Base-by-base conservation (phyloP, 129 eudicot species). In the Flaveria sonorensis region DNA sequence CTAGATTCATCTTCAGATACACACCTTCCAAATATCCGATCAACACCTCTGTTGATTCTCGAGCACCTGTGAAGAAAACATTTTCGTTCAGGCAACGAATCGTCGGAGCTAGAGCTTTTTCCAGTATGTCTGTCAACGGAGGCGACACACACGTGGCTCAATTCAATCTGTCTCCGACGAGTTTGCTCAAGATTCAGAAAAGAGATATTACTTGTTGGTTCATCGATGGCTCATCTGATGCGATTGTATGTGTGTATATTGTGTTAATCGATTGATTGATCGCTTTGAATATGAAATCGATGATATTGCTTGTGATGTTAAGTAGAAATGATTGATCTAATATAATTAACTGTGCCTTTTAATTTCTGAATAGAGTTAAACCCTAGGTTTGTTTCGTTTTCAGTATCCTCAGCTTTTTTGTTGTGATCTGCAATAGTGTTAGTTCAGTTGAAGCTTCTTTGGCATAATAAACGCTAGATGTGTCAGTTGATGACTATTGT, bases 121-220 rank as follows among this genome's bases (percentile, higher is more conserved):
- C 85, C 50, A 81, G 1, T 32, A 80, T 80, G 84, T 74, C 88
- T 86, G 40, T 79, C 50, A 77, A 69, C 77, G 87, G 83, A 69
- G 68, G 66, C 59, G 73, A 55, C 48, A 62, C 66, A 15, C 18
- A 28, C 50, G 50, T 52, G 45, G 86, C 74, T 62, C 76, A 69
- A 52, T 88, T 88, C 66, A 77, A 74, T 68, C 73, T 90, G 70
- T 77, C 96, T 26, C 72, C 90, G 24, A 52, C 88, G 47, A 83
- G 83, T 26, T 65, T 55, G 51, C 82, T 93, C 40, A 88, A 88
- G 86, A 90, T 93, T 72, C 89, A 80, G 81, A 87, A 83, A 84
- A 96, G 98, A 12, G 98, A 93, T 79, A 90, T 93, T 40, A 93
- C 98, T 74, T 83, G 72, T 40, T 93, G 98, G 98, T 87, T 73